A percentile compares a stretch with the other conserved stretches of the same genome.
These are phyloP conservation scores for Didymella lethalis DNA, from an alignment of 2,329 filamentous ascomycete genomes.

Conservation along the genomic window DNA sequence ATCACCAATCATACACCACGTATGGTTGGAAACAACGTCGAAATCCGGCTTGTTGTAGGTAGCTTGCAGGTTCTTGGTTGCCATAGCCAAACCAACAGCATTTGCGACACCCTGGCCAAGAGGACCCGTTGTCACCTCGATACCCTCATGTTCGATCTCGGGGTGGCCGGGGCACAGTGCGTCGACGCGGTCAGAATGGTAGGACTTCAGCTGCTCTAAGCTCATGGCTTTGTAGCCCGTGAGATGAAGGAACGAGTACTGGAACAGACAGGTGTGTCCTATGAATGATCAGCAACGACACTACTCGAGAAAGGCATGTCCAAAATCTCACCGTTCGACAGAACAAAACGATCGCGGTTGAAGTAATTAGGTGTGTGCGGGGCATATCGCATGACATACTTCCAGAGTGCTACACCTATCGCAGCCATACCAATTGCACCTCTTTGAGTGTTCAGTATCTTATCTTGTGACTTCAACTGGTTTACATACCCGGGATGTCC, in stretches of 20 bases:
- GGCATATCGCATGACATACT: slow-evolving; percentile 68
- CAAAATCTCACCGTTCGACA: slow-evolving; percentile 62
- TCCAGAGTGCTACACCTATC: slow-evolving; percentile 68
- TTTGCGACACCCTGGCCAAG: slow-evolving; percentile 68
- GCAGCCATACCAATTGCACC: slow-evolving; percentile 69
- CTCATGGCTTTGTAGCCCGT: slow-evolving; percentile 64
- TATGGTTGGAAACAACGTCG: slow-evolving; percentile 60
- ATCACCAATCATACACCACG: slow-evolving; percentile 66
- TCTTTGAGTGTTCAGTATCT: slow-evolving; percentile 38
- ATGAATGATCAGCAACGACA: neutral
- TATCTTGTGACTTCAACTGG: neutral
- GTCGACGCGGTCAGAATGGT: slow-evolving; percentile 59
- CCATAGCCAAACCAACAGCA: slow-evolving; percentile 66
- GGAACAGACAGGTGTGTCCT: slow-evolving; percentile 64
- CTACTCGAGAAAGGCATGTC: neutral
- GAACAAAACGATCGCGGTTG: slow-evolving; percentile 69
- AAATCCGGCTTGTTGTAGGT: slow-evolving; percentile 61
- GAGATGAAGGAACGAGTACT: slow-evolving; percentile 63
- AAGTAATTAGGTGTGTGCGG: slow-evolving; percentile 64
- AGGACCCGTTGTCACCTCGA: slow-evolving; percentile 68
- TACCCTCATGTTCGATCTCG: slow-evolving; percentile 65
- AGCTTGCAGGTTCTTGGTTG: slow-evolving; percentile 63
- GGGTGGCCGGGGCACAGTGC: slow-evolving; percentile 64
- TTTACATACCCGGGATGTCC: slow-evolving; percentile 69
- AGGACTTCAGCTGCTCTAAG: slow-evolving; percentile 64